Evolutionary conservation across 1,139 yeast species (phyloP), one percentile per base, ranked within the genome.

Genomic region (Yamadazyma kanchanaburiensis): DNA sequence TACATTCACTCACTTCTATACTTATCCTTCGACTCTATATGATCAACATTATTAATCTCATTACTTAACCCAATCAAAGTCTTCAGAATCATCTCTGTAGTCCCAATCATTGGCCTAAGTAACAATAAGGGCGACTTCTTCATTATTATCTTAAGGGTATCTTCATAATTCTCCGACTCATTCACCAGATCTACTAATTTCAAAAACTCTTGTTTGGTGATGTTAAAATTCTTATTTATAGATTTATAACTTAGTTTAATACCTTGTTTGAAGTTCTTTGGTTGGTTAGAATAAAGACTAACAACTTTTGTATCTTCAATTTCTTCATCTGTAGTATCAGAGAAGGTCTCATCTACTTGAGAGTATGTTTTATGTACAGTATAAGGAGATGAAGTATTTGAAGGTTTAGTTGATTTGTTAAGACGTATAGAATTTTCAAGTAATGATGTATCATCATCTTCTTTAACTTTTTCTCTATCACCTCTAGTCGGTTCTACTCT

Each of bases 281-380:
- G 97, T 51, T 86, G 96, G 51, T 87, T 77, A 1, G 95, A 87
- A 54, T 88, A 88, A 20, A 84, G 65, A 58, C 95, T 85, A 5
- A 83, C 70, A 16, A 74, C 57, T 42, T 70, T 75, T 9, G 67
- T 73, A 17, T 56, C 57, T 20, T 64, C 68, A 22, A 62, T 65
- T 6, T 57, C 69, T 14, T 46, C 52, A 13, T 33, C 43, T 12
- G 40, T 51, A 9, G 39, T 45, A 8, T 47, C 53, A 2, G 48
- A 54, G 10, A 41, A 45, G 3, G 49, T 48, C 12, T 54, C 62
- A 20, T 54, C 60, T n/a, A 34, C 25, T 20, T 42, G 46, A 10
- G 35, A 25, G 22, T 42, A 42, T 21, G 39, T 43, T 21, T 35
- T 38, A 14, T 33, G 27, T 7, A 16, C 8, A 20, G 30, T 23